These are phyloP conservation scores for Patellifolia procumbens DNA, from an alignment of 179 eudicot species.

Conservation along the genomic window DNA sequence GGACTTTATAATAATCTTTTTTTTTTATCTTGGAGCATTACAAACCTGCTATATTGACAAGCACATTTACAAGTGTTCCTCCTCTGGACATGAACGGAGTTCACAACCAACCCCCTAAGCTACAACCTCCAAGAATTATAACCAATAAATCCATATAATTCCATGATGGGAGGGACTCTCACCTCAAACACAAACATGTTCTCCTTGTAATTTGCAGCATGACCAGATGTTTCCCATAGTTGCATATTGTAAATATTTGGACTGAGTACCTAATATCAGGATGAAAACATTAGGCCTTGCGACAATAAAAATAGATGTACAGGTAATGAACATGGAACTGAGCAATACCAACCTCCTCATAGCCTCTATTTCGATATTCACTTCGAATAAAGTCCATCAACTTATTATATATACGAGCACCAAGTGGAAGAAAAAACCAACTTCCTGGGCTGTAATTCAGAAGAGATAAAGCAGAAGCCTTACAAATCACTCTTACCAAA, in stretches of 20 bases:
- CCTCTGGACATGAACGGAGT: neutral
- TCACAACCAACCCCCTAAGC: neutral
- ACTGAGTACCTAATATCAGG: conserved; percentile 59
- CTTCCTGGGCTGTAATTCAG: conserved; percentile 81
- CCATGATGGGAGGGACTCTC: conserved; percentile 13
- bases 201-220: conserved; percentile 92
- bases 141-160: neutral
- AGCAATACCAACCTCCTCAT: conserved; percentile 61
- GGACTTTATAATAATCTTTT: neutral
- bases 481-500: neutral
- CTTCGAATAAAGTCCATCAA: conserved; percentile 70
- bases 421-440: conserved; percentile 88
- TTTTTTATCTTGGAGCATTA: neutral
- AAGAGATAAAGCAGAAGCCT: neutral
- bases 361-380: conserved; percentile 81
- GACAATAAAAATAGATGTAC: neutral
- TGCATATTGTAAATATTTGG: conserved; percentile 95
- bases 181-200: conserved; percentile 98
- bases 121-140: neutral
- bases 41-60: neutral
- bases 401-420: conserved; percentile 82
- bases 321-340: conserved; percentile 12
- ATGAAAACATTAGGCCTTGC: conserved; percentile 6
- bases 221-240: conserved; percentile 96
- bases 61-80: neutral